Percentiles rank a stretch among this genome's conserved stretches.
Evolutionary conservation across 139 green algal genomes (phyloP).

Genomic region (Prasinococcaceae sp.): DNA sequence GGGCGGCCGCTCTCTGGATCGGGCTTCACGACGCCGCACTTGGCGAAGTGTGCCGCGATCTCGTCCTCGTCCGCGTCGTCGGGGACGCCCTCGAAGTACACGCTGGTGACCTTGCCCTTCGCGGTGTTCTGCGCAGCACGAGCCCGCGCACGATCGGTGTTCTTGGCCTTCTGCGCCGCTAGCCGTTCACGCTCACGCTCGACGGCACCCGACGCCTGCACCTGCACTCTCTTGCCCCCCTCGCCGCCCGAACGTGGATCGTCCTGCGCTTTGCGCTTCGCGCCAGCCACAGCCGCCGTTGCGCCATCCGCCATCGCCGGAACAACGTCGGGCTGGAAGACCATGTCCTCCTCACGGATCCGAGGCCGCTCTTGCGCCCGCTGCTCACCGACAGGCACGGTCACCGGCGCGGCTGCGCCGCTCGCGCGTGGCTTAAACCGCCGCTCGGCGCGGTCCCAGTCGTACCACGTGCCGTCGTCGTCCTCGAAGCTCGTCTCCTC

Average conservation of each 20-base stretch:
- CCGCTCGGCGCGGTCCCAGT: slow-evolving; percentile 45
- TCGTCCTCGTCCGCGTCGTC: slow-evolving; percentile 62
- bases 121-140: no score
- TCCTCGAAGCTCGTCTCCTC: no score
- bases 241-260: no score
- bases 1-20: slow-evolving; percentile 15
- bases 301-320: slow-evolving; percentile 18
- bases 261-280: no score
- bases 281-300: background rate
- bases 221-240: slow-evolving; percentile 1
- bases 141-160: no score
- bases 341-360: slow-evolving; percentile 38
- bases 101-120: slow-evolving; percentile 69
- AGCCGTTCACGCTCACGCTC: background rate
- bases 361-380: slow-evolving; percentile 8
- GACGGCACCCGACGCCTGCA: slow-evolving; percentile 2
- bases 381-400: slow-evolving; percentile 29
- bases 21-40: slow-evolving; percentile 52
- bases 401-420: no score
- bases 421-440: no score
- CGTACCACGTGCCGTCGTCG: slow-evolving; percentile 75
- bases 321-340: slow-evolving; percentile 31
- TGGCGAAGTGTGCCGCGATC: slow-evolving; percentile 41
- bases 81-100: slow-evolving; percentile 78
- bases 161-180: no score